These are phyloP conservation scores for Dillenia suffruticosa DNA, from an alignment of 164 flowering plant species.

Conservation along the genomic window DNA sequence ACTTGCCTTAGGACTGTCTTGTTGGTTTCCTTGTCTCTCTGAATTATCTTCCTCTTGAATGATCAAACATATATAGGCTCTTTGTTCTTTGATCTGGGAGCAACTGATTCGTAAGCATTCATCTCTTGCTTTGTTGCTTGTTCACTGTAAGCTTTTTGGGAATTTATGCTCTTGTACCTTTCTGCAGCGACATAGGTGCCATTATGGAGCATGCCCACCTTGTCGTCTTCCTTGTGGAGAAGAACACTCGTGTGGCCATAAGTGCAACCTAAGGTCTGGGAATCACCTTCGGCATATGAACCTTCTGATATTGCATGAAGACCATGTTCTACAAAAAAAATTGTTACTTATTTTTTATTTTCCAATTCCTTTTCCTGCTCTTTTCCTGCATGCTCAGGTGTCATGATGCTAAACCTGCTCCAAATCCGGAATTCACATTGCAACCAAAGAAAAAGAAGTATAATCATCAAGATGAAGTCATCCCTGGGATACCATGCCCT, in stretches of 20 bases:
- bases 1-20: too few species aligned
- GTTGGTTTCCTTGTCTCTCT: too few species aligned
- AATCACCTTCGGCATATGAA: background rate
- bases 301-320: too few species aligned
- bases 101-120: too few species aligned
- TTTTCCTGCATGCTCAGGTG: slow-evolving; percentile 44
- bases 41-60: too few species aligned
- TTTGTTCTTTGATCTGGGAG: too few species aligned
- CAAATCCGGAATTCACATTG: slow-evolving; percentile 74
- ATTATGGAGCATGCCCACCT: slow-evolving; percentile 90
- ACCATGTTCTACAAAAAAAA: background rate
- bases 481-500: slow-evolving; percentile 78
- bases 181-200: slow-evolving; percentile 85
- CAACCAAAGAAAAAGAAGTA: slow-evolving; percentile 79
- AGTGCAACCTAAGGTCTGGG: slow-evolving; percentile 69
- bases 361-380: background rate
- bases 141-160: too few species aligned
- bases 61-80: too few species aligned
- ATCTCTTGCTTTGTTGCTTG: too few species aligned
- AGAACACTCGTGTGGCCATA: slow-evolving; percentile 74
- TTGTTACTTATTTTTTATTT: background rate
- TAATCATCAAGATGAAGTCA: slow-evolving; percentile 38
- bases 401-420: slow-evolving; percentile 91
- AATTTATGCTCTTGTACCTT: background rate
- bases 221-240: slow-evolving; percentile 74